Conservation (phyloP, 495 filamentous ascomycete genomes). For the Choiromyces venosus region DNA sequence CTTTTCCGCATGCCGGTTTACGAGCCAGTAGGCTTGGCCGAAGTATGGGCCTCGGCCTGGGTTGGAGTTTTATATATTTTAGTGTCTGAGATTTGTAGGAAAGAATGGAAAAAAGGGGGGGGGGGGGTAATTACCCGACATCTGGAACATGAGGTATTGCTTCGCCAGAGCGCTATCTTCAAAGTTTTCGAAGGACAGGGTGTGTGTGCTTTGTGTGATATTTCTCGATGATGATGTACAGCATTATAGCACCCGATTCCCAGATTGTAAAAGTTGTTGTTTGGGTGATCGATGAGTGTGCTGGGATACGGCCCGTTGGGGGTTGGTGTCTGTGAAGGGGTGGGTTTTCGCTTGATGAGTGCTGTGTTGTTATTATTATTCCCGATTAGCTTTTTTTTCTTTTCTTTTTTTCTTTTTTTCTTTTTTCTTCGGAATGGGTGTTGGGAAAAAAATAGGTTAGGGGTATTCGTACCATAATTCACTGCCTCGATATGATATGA, state of each 20-base stretch:
- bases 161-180: constrained; percentile 52
- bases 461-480: no score
- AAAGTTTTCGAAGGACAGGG: constrained; percentile 51
- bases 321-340: constrained; percentile 57
- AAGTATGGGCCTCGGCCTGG: constrained; percentile 69
- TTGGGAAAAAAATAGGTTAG: no score
- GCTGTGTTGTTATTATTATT: no score
- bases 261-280: constrained; percentile 61
- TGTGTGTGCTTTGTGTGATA: constrained; percentile 63
- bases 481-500: constrained; percentile 48
- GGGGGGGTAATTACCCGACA: constrained; percentile 43
- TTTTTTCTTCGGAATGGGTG: no score
- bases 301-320: constrained; percentile 69
- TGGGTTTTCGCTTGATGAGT: no score
- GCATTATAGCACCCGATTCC: constrained; percentile 69
- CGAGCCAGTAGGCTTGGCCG: constrained; percentile 52
- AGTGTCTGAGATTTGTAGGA: neutral
- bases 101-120: neutral
- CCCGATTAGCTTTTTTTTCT: no score
- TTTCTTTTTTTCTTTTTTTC: no score
- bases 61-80: no score
- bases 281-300: constrained; percentile 57
- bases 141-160: constrained; percentile 65
- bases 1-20: constrained; percentile 53
- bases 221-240: constrained; percentile 65